Base-by-base conservation (phyloP, 2,329 filamentous ascomycete species). In the Epicoccum nigrum region DNA sequence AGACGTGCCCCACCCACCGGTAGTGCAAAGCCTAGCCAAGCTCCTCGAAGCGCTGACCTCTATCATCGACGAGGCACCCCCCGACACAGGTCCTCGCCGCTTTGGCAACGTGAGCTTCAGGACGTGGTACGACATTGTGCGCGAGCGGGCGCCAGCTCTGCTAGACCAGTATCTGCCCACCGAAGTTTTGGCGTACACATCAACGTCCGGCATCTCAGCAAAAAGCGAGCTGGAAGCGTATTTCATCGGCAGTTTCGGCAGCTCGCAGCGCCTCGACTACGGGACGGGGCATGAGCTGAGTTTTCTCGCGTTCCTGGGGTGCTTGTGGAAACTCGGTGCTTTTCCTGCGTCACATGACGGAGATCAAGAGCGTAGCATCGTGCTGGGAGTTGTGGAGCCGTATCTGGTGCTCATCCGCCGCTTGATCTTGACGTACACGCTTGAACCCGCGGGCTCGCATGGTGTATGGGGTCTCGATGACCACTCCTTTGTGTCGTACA, bases 381-480 rank as follows among this genome's bases (percentile, higher is more conserved):
- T 96, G 1, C 77, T 96, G 8, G 87, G 88, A 0, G 79, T 96
- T 31, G 82, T 99, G 51, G 89, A 97, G 67, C 90, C 88, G 82
- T 96, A 96, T 67, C 78, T 96, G n/a, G 77, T 79, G 25, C 86
- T 97, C 2, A 80, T 96, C 37, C 87, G 94, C 31, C 85, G 83
- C 33, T 81, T 99, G 8, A 97, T 99, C 63, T 79, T 90, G 42
- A 93, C 87, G 2, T 99, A 97, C 71, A 97, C 87, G 0, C 83
- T 99, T 16, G 94, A 99, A 69, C 94, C 94, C 4, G 94, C 94
- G 5, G 94, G 94, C 2, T 96, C 93, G 1, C 94, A 97, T 69
- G 94, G 94, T 3, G 94, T 99, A 16, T 99, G 94, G 94, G 94
- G 94, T 16, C 81, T 99, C n/a, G 94, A 99, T 70, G 94, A 99